A percentile compares a stretch with the other conserved stretches of the same genome.
phyloP scores from a whole-genome alignment of 345 rosid genomes.

The Eucalyptus polybractea region DNA sequence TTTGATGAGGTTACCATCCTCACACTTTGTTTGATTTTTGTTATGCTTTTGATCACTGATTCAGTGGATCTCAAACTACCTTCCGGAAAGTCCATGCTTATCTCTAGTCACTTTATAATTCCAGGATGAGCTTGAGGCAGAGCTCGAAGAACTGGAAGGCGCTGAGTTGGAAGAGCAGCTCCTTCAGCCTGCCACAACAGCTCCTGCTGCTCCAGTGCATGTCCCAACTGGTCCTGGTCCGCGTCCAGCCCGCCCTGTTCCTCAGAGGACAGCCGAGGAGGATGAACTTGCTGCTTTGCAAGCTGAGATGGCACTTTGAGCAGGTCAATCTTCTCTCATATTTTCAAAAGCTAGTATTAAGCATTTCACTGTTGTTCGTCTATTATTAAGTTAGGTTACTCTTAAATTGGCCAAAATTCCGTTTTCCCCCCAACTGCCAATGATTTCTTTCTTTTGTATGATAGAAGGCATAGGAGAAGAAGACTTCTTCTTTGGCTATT shows the following conservation, averaged over 20 bases:
- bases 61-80: neutral
- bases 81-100: neutral
- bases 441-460: neutral
- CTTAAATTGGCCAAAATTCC: neutral
- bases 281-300: conserved; percentile 94
- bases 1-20: conserved; percentile 1
- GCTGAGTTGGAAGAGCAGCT: conserved; percentile 91
- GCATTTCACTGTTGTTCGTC: neutral
- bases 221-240: conserved; percentile 57
- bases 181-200: conserved; percentile 79
- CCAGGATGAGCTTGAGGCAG: conserved; percentile 93
- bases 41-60: neutral
- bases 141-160: conserved; percentile 91
- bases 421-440: accelerated
- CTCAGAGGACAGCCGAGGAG: conserved; percentile 80
- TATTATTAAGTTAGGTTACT: neutral
- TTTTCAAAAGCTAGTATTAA: neutral
- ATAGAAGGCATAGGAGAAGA: neutral
- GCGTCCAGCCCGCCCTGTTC: conserved; percentile 49
- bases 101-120: neutral
- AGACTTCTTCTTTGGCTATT: neutral
- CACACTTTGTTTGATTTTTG: neutral
- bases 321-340: neutral
- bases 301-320: conserved; percentile 94
- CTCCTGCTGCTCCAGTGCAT: conserved; percentile 69